Base-by-base conservation (phyloP, 2,329 filamentous ascomycete species). In the Drechmeria coniospora region DNA sequence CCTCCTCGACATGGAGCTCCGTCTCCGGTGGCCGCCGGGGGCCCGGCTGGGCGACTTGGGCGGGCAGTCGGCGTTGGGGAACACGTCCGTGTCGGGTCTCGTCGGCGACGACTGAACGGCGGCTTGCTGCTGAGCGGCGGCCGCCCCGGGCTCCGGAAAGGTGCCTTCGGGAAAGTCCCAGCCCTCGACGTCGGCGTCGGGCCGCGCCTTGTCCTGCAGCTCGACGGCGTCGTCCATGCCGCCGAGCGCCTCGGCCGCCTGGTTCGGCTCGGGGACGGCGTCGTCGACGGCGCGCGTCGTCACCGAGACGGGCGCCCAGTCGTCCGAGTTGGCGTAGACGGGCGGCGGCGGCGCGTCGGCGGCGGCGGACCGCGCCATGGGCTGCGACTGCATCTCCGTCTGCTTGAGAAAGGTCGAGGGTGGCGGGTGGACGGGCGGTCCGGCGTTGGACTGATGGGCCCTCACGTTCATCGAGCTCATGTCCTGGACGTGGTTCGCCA, bases 161-260 rank as follows among this genome's bases (percentile, higher is more conserved):
- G 65, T 60, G 7, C 73, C 65, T 32, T 94, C 84, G 29, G 87
- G 82, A 40, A 98, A 98, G 44, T 92, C 86, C 90, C 90, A 98
- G 7, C 70, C 81, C 44, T 93, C 86, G 1, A 65, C 47, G 32
- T 79, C 74, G 4, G 63, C 56, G 6, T 51, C 44, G 1, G 45
- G 42, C 15, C 51, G 34, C 34, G 41, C 51, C 44, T 74, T 67
- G 29, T 71, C 61, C 15, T 54, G 44, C 11, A 55, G 40, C 21
- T 61, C 57, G 24, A 57, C 57, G 13, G 47, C 31, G n/a, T 54
- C 51, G 21, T 61, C 57, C 23, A 49, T 39, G 11, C 48, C 50
- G 13, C 46, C 46, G 15, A 57, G 35, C 10, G 49, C 46, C 27
- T 64, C 59, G 9, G 49, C 51, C 3, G 49, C 47, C 26, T 59